These are phyloP conservation scores for Entoloma clypeatum DNA, from an alignment of 1,284 basidiomycete species.

Conservation along the genomic window DNA sequence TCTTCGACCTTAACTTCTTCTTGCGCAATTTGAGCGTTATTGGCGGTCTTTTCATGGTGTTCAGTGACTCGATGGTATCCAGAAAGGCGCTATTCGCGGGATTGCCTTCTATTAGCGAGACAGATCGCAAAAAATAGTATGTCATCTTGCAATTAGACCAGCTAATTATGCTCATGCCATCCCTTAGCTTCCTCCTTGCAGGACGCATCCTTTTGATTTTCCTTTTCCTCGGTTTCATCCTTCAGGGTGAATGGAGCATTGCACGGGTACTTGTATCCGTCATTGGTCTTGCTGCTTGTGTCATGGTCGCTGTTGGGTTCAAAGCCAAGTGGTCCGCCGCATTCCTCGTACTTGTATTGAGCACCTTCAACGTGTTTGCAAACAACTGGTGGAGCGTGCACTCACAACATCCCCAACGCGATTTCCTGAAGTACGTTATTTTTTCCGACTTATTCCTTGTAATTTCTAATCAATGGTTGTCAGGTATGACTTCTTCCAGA, in stretches of 20 bases:
- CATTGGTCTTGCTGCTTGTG: constrained; percentile 86
- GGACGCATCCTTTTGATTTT: constrained; percentile 98
- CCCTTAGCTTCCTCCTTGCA: constrained; percentile 85
- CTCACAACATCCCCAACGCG: constrained; percentile 88
- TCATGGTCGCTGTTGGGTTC: constrained; percentile 98
- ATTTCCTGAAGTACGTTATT: constrained; percentile 93
- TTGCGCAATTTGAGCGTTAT: constrained; percentile 92
- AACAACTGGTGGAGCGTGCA: constrained; percentile 99
- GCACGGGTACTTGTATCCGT: constrained; percentile 84
- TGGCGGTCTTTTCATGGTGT: constrained; percentile 95
- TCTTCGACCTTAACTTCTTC: constrained; percentile 99
- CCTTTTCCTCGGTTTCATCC: constrained; percentile 97
- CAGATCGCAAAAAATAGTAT: constrained; percentile 97
- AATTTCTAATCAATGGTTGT: constrained; percentile 19
- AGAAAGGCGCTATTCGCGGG: constrained; percentile 91
- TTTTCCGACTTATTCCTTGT: constrained; percentile 43
- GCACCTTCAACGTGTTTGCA: constrained; percentile 95
- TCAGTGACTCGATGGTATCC: constrained; percentile 90
- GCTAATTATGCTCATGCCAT: constrained; percentile 4
- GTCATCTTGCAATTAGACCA: constrained; percentile 28
- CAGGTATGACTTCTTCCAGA: constrained; percentile 94
- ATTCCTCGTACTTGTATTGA: constrained; percentile 93
- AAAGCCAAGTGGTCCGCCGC: constrained; percentile 98
- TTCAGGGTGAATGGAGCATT: constrained; percentile 90
- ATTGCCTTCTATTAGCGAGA: constrained; percentile 87